These are phyloP conservation scores for Candida vartiovaarae DNA, from an alignment of 805 yeast species.

Conservation along the genomic window DNA sequence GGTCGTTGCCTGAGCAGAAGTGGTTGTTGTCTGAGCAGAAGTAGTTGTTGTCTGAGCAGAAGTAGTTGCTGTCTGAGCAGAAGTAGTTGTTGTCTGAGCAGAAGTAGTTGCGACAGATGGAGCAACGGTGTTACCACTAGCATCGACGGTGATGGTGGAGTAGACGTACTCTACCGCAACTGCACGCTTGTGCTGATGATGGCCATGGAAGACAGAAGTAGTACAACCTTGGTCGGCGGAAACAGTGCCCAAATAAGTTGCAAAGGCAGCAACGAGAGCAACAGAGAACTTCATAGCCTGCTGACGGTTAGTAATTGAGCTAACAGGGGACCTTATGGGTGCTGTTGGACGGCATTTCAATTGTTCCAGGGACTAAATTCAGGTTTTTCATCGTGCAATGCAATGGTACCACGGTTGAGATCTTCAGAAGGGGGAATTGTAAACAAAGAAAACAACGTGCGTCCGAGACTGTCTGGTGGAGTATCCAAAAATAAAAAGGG, in stretches of 20 bases:
- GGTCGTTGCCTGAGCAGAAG: conserved; percentile 15
- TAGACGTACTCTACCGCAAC: conserved; percentile 45
- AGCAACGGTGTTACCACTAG: conserved; percentile 37
- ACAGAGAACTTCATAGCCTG: conserved; percentile 11
- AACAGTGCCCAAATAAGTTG: conserved; percentile 6
- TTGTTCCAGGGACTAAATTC: no score
- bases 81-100: conserved; percentile 12
- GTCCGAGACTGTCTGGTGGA: no score
- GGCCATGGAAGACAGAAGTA: conserved; percentile 26
- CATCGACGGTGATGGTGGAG: conserved; percentile 48
- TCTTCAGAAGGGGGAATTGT: no score
- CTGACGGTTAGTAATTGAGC: background rate
- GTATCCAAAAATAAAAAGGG: no score
- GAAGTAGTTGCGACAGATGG: conserved; percentile 11
- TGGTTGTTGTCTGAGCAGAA: conserved; percentile 9
- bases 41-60: conserved; percentile 19
- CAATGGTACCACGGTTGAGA: no score
- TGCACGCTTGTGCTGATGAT: conserved; percentile 45
- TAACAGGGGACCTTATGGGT: no score
- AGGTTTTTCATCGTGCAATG: no score
- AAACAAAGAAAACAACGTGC: no score
- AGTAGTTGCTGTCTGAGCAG: conserved; percentile 9
- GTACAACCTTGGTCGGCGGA: conserved; percentile 13
- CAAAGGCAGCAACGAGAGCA: conserved; percentile 9
- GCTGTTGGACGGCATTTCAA: no score